Evolutionary conservation across 2,329 filamentous ascomycete genomes (phyloP).

Genomic region (Coleophoma crateriformis): DNA sequence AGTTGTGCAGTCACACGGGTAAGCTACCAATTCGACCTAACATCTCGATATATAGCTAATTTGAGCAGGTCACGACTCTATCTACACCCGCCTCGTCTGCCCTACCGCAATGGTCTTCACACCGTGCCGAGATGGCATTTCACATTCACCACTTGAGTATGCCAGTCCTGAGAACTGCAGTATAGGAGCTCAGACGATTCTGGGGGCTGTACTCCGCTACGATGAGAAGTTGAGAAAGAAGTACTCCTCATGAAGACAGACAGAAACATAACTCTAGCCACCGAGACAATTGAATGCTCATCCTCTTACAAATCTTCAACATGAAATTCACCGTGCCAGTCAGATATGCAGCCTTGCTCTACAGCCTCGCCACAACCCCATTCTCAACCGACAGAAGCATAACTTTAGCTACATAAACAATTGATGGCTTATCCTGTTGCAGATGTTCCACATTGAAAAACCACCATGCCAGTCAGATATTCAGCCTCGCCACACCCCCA

Average conservation of each 20-base stretch:
- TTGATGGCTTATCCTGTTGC: too few species aligned
- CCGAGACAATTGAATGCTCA: too few species aligned
- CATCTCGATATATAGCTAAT: background rate
- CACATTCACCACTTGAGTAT: conserved; percentile 56
- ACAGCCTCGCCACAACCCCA: too few species aligned
- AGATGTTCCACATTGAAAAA: too few species aligned
- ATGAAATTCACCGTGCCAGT: too few species aligned
- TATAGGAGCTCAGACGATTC: conserved; percentile 40
- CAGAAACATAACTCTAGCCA: background rate
- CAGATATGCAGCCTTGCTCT: too few species aligned
- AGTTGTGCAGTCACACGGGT: conserved; percentile 28
- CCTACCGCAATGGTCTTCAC: conserved; percentile 62
- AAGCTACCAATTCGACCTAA: background rate
- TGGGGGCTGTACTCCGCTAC: conserved; percentile 30
- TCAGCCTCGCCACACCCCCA: too few species aligned
- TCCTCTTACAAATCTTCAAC: too few species aligned
- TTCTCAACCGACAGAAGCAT: too few species aligned
- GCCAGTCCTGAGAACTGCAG: conserved; percentile 51
- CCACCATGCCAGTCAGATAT: too few species aligned
- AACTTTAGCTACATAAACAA: too few species aligned
- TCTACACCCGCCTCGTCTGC: conserved; percentile 49
- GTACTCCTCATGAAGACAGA: background rate
- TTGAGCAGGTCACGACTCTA: conserved; percentile 35
- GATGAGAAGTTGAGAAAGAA: conserved; percentile 15
- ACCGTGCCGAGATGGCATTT: conserved; percentile 54